Base-by-base conservation (phyloP, 352 stramenopile species). In the Salisapilia sapeloensis region DNA sequence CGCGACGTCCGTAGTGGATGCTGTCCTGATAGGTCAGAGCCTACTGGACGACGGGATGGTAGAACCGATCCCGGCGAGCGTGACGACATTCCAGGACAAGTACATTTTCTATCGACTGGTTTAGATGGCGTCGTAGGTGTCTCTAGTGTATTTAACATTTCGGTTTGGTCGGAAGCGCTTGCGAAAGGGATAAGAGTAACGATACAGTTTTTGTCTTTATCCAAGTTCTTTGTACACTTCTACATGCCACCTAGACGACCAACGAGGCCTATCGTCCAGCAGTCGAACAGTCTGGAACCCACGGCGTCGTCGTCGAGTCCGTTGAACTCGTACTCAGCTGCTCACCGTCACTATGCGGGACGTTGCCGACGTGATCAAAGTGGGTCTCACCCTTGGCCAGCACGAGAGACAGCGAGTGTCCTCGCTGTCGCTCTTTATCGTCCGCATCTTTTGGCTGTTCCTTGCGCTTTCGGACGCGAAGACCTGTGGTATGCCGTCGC, bases 81-180 rank as follows among this genome's bases (percentile, higher is more conserved):
- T 82, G 30, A 57, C 60, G 16, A 75, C 53, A 36, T 90, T 90
- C 56, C 75, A 90, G 38, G 71, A 86, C 56, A 80, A 80, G 41
- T 86, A 85, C 40, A 65, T 85, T 24, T 85, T 90, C 48, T 90
- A 86, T 38, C 65, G 75, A 16, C 54, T 90, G 33, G 69, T 53
- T 12, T 56, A 61, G 24, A 48, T 67, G 22, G 48, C 44, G 16
- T 40, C 49, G 37, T 76, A 59, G 51, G 32, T 29, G 14, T 29
- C 10, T 40, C 43, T 34, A 24, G 34, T 37, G 42, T 51, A 46
- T 42, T 51, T 49, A 39, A 46, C 29, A 18, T 23, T 29, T 14
- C 26, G 4, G 26, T 31, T 38, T 29, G 38, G 24, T 44, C 21
- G 38, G 38, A 29, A 16, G 4, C 16, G 26, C 26, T 31, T 31